These are phyloP conservation scores for Tricholoma terreum DNA, from an alignment of 768 basidiomycete genomes.

Conservation along the genomic window DNA sequence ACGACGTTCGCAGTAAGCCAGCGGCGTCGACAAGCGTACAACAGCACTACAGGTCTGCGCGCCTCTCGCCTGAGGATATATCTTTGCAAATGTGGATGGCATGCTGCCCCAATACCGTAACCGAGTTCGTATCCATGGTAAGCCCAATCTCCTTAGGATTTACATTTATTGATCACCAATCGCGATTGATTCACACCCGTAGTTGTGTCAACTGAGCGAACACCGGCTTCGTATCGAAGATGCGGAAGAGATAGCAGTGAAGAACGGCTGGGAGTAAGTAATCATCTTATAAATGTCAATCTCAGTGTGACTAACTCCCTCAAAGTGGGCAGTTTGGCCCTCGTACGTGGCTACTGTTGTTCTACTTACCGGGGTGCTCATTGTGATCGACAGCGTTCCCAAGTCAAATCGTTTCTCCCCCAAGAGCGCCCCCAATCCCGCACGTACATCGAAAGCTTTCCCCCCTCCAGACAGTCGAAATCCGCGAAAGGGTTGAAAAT, in stretches of 20 bases:
- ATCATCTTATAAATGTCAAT: neutral
- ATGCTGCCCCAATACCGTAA: neutral
- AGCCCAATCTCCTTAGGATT: neutral
- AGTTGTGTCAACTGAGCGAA: neutral
- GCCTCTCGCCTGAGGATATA: neutral
- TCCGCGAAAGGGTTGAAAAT: neutral
- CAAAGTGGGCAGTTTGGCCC: neutral
- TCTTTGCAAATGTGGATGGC: neutral
- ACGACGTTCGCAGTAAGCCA: neutral
- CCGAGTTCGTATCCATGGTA: neutral
- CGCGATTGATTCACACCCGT: too few relatives aligned
- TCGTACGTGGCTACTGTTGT: neutral
- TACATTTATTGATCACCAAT: too few relatives aligned
- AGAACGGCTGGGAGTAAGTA: neutral
- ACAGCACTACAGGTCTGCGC: neutral
- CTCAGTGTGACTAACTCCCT: neutral
- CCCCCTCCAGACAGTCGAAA: neutral
- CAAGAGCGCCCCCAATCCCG: neutral
- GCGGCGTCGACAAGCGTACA: too few relatives aligned
- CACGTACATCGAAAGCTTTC: neutral
- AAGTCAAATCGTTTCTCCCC: neutral
- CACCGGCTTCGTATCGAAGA: neutral
- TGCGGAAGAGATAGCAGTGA: neutral
- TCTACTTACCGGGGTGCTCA: neutral
- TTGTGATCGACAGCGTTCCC: neutral